phyloP scores from a whole-genome alignment of 371 early-diverging fungal genomes.

The Mucor sp. region DNA sequence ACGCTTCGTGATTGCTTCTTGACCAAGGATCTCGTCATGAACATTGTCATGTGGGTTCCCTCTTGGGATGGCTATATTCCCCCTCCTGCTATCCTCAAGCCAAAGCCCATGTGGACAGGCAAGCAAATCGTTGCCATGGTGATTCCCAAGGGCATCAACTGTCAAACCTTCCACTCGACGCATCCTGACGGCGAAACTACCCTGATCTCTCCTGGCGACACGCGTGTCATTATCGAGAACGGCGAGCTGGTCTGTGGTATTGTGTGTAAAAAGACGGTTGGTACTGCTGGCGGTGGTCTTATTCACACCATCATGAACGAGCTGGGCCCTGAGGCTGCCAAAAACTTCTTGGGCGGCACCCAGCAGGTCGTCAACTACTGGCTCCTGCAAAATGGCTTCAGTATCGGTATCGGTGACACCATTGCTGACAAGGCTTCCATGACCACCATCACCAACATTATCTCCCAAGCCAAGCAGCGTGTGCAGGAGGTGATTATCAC shows the following conservation, averaged over 20 bases:
- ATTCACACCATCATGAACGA: slow-evolving; percentile 98
- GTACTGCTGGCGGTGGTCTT: slow-evolving; percentile 91
- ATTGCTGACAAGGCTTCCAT: slow-evolving; percentile 93
- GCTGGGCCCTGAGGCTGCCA: slow-evolving; percentile 90
- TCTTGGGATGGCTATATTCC: slow-evolving; percentile 96
- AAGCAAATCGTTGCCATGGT: slow-evolving; percentile 97
- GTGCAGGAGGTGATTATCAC: slow-evolving; percentile 87
- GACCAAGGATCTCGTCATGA: slow-evolving; percentile 92
- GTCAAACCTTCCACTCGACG: slow-evolving; percentile 74
- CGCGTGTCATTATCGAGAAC: slow-evolving; percentile 92
- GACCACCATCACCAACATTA: slow-evolving; percentile 83
- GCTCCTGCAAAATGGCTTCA: slow-evolving; percentile 94
- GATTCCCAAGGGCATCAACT: slow-evolving; percentile 93
- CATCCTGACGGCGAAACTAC: slow-evolving; percentile 84
- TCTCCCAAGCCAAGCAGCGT: slow-evolving; percentile 82
- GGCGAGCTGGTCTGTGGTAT: slow-evolving; percentile 96
- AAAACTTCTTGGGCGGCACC: slow-evolving; percentile 92
- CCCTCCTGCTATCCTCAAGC: slow-evolving; percentile 94
- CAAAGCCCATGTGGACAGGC: slow-evolving; percentile 98
- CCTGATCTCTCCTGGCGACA: slow-evolving; percentile 88
- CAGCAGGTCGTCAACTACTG: slow-evolving; percentile 98
- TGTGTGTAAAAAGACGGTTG: slow-evolving; percentile 98
- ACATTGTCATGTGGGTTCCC: slow-evolving; percentile 93
- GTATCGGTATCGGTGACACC: slow-evolving; percentile 99
- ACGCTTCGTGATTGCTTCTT: slow-evolving; percentile 96